Percentiles rank a stretch among this genome's conserved stretches.
phyloP scores from a whole-genome alignment of 306 rosid species.

The Dicorynia guianensis region DNA sequence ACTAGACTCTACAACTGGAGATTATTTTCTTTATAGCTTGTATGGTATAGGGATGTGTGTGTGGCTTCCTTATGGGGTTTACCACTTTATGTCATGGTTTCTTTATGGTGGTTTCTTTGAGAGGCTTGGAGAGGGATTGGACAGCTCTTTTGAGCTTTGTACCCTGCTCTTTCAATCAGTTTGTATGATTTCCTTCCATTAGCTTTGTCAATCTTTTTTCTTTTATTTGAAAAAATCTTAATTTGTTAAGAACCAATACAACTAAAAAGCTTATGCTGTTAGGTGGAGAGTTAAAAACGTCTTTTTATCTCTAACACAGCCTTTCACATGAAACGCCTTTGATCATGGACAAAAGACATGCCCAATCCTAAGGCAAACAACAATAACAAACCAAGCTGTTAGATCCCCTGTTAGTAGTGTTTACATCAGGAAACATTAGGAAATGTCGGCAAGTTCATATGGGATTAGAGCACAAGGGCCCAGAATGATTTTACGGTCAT shows the following conservation, averaged over 20 bases:
- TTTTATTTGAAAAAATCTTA: too few relatives aligned
- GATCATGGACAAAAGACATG: not conserved
- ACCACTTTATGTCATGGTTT: not conserved
- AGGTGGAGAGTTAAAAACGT: not conserved
- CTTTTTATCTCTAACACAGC: not conserved
- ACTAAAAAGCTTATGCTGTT: not conserved
- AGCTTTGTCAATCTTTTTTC: too few relatives aligned
- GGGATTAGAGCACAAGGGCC: too few relatives aligned
- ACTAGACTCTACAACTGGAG: not conserved
- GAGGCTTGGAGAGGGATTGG: not conserved
- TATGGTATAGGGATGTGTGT: not conserved
- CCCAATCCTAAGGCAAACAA: not conserved
- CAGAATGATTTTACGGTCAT: too few relatives aligned
- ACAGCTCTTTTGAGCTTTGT: not conserved
- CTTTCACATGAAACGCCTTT: not conserved
- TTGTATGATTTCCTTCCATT: not conserved
- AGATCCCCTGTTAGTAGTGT: too few relatives aligned
- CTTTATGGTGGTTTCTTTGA: not conserved
- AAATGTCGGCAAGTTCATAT: too few relatives aligned
- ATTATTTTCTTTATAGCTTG: not conserved
- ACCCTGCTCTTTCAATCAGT: not conserved
- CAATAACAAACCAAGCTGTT: too few relatives aligned
- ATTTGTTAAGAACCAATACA: too few relatives aligned
- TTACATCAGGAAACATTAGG: too few relatives aligned
- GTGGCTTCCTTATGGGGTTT: not conserved